phyloP scores from a whole-genome alignment of 129 eudicot genomes.

The Chrysanthemum seticuspe region DNA sequence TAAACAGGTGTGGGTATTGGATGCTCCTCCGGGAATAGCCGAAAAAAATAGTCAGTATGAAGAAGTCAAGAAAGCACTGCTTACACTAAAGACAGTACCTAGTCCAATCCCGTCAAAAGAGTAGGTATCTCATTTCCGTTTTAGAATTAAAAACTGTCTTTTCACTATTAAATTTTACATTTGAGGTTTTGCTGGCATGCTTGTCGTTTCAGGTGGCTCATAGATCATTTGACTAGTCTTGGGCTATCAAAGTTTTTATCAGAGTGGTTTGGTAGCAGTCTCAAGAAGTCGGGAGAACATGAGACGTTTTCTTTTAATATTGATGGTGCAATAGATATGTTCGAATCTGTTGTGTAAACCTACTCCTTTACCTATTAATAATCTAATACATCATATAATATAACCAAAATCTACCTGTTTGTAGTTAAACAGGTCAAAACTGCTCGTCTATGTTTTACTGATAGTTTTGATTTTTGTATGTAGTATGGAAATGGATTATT shows the following conservation, averaged over 20 bases:
- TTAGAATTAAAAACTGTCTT: too few relatives aligned
- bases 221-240: constrained; percentile 66
- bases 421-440: neutral
- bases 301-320: constrained; percentile 64
- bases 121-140: constrained; percentile 30
- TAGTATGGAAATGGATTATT: constrained; percentile 58
- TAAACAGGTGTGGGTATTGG: constrained; percentile 83
- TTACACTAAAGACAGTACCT: constrained; percentile 64
- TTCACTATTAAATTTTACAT: neutral
- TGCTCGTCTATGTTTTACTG: neutral
- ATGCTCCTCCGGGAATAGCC: constrained; percentile 62
- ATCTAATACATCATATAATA: neutral
- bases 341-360: constrained; percentile 59
- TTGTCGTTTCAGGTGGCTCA: constrained; percentile 59
- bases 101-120: constrained; percentile 60
- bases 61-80: constrained; percentile 65
- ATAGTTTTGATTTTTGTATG: neutral
- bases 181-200: neutral
- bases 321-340: constrained; percentile 71
- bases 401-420: neutral
- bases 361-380: neutral
- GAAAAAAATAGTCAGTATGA: constrained; percentile 41
- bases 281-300: constrained; percentile 61
- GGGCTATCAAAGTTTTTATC: constrained; percentile 72
- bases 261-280: constrained; percentile 64